A percentile compares a stretch with the other conserved stretches of the same genome.
phyloP scores from a whole-genome alignment of 768 basidiomycete genomes.

The Phylloporus sp. region DNA sequence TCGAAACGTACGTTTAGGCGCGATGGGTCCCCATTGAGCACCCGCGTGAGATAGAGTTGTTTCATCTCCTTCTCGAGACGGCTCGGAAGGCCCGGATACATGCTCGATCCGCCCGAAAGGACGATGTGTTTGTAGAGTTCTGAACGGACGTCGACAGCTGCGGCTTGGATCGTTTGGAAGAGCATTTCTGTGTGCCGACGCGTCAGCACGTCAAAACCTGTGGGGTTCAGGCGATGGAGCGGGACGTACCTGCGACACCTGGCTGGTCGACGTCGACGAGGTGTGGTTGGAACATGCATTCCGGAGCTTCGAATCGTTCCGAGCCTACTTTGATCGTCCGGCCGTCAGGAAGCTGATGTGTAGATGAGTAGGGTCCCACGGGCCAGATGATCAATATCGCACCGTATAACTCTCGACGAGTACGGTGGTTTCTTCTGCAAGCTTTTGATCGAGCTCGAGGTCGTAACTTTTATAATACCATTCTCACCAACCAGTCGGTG shows the following conservation, averaged over 20 bases:
- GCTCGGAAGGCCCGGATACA: constrained; percentile 97
- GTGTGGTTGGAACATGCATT: constrained; percentile 99
- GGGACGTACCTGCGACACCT: constrained; percentile 79
- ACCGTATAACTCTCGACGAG: constrained; percentile 96
- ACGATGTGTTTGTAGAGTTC: constrained; percentile 99
- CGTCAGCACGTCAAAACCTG: not conserved
- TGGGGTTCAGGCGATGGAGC: not conserved
- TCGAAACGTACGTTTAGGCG: constrained; percentile 79
- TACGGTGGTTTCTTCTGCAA: constrained; percentile 94
- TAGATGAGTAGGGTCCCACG: constrained; percentile 5
- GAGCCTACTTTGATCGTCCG: constrained; percentile 96
- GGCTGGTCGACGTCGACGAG: constrained; percentile 96
- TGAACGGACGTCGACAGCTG: constrained; percentile 81
- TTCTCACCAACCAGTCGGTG: not conserved
- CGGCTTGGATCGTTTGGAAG: constrained; percentile 90
- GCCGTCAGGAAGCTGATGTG: constrained; percentile 80
- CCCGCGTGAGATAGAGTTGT: constrained; percentile 92
- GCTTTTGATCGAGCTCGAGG: constrained; percentile 87
- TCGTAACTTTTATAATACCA: constrained; percentile 65
- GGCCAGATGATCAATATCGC: constrained; percentile 18
- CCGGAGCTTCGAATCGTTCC: constrained; percentile 97
- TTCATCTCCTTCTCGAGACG: constrained; percentile 99
- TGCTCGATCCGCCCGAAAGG: constrained; percentile 94
- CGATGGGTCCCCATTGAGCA: constrained; percentile 76
- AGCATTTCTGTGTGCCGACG: constrained; percentile 67